Evolutionary conservation across 1,284 basidiomycete species (phyloP).

Genomic region (Malassezia brasiliensis): DNA sequence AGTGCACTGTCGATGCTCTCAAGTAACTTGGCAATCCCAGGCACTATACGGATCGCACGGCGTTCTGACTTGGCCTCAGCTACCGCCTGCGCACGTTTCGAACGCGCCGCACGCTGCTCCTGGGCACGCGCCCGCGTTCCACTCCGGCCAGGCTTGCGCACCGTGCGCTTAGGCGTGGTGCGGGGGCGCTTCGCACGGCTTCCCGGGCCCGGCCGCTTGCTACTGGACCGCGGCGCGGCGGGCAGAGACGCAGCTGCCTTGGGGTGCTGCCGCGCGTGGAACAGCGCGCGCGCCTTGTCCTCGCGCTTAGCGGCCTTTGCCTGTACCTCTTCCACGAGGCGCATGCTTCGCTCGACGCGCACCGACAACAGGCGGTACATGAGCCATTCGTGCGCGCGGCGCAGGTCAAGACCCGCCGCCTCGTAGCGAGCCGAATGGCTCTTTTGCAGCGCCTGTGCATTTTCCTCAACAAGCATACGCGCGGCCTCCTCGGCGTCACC

Average conservation of each 20-base stretch:
- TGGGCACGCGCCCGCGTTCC: conserved; percentile 23
- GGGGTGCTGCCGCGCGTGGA: conserved; percentile 17
- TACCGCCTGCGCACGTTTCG: conserved; percentile 24
- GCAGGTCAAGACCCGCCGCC: conserved; percentile 38
- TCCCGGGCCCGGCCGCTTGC: conserved; percentile 22
- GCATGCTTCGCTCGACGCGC: conserved; percentile 35
- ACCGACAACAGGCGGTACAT: conserved; percentile 38
- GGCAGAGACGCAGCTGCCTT: conserved; percentile 9
- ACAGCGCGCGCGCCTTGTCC: conserved; percentile 24
- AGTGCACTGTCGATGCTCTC: conserved; percentile 38
- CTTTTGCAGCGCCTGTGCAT: conserved; percentile 40
- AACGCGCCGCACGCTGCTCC: conserved; percentile 14
- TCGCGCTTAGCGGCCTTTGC: conserved; percentile 35
- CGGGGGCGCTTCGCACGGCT: conserved; percentile 22
- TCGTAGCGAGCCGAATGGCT: conserved; percentile 41
- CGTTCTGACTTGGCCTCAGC: conserved; percentile 26
- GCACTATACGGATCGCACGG: conserved; percentile 33
- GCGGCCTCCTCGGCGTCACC: conserved; percentile 40
- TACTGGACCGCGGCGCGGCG: conserved; percentile 17
- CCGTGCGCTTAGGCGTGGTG: conserved; percentile 10
- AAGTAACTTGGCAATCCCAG: conserved; percentile 39
- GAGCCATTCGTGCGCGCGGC: conserved; percentile 42
- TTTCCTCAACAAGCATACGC: conserved; percentile 40
- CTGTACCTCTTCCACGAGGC: conserved; percentile 36
- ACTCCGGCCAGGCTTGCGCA: conserved; percentile 28